These are phyloP conservation scores for Posidonia australis DNA, from an alignment of 106 monocot species.

Conservation along the genomic window DNA sequence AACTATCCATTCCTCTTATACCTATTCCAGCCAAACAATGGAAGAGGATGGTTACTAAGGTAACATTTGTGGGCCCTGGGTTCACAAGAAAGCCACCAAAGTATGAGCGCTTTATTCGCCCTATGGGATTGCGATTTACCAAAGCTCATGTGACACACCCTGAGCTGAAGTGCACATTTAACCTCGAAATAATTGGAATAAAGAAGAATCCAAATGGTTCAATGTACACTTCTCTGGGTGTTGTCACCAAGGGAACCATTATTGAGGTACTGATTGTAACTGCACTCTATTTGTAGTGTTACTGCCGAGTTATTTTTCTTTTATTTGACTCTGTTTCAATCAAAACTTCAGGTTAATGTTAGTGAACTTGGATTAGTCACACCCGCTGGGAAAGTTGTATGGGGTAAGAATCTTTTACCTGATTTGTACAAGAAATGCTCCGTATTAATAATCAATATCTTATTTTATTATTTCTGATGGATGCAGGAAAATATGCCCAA, in stretches of 20 bases:
- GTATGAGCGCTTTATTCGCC: slow-evolving; percentile 88
- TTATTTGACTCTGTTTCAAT: too few species aligned
- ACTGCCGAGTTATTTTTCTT: too few species aligned
- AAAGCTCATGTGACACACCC: slow-evolving; percentile 98
- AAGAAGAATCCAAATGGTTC: slow-evolving; percentile 96
- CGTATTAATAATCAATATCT: neutral
- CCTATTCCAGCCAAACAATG: slow-evolving; percentile 72
- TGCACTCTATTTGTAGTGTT: neutral
- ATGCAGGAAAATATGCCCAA: slow-evolving; percentile 96
- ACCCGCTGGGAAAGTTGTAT: slow-evolving; percentile 92
- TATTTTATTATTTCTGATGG: neutral
- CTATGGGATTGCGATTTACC: slow-evolving; percentile 71
- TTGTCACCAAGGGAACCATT: slow-evolving; percentile 83
- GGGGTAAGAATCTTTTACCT: slow-evolving; percentile 42
- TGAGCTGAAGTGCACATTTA: slow-evolving; percentile 94
- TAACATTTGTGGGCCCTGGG: slow-evolving; percentile 75
- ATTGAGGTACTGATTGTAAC: slow-evolving; percentile 55
- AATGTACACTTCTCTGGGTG: slow-evolving; percentile 93
- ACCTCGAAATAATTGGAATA: slow-evolving; percentile 84
- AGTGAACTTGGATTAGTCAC: slow-evolving; percentile 96
- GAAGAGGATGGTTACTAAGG: slow-evolving; percentile 99
- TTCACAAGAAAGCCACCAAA: slow-evolving; percentile 97
- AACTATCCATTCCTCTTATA: neutral
- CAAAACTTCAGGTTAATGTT: slow-evolving; percentile 75
- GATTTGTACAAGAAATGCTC: neutral